Conservation (phyloP, 2,329 filamentous ascomycete genomes). For the Hypoxylon sp. region DNA sequence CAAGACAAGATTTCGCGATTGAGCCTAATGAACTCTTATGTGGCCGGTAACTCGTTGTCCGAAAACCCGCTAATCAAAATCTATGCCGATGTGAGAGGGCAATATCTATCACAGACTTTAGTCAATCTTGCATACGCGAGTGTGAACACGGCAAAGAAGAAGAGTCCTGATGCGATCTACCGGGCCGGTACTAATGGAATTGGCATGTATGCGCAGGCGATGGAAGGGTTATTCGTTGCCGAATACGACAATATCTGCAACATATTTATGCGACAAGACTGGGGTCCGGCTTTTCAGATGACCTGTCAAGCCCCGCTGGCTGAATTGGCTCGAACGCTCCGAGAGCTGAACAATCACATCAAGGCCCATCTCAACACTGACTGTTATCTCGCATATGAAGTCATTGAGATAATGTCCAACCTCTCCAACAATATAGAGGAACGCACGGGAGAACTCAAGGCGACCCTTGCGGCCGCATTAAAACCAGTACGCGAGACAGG, state of each 20-base stretch:
- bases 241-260: constrained; percentile 93
- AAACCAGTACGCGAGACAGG: constrained; percentile 93
- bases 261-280: constrained; percentile 88
- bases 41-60: constrained; percentile 71
- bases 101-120: constrained; percentile 85
- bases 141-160: constrained; percentile 84
- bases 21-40: constrained; percentile 81
- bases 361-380: constrained; percentile 88
- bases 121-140: constrained; percentile 90
- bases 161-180: constrained; percentile 86
- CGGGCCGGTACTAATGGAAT: constrained; percentile 91
- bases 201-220: constrained; percentile 85
- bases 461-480: constrained; percentile 83
- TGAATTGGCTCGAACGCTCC: constrained; percentile 86
- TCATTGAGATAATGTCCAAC: constrained; percentile 88
- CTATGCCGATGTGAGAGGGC: constrained; percentile 87
- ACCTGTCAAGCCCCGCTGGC: constrained; percentile 83
- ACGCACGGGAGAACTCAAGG: constrained; percentile 87
- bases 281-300: constrained; percentile 81
- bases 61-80: constrained; percentile 82
- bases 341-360: constrained; percentile 91
- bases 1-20: constrained; percentile 82
- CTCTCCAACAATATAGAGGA: constrained; percentile 84
- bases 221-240: constrained; percentile 87
- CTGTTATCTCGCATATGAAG: constrained; percentile 94